A percentile compares a stretch with the other conserved stretches of the same genome.
These are phyloP conservation scores for Trichothecium roseum DNA, from an alignment of 2,329 filamentous ascomycete genomes.

Conservation along the genomic window DNA sequence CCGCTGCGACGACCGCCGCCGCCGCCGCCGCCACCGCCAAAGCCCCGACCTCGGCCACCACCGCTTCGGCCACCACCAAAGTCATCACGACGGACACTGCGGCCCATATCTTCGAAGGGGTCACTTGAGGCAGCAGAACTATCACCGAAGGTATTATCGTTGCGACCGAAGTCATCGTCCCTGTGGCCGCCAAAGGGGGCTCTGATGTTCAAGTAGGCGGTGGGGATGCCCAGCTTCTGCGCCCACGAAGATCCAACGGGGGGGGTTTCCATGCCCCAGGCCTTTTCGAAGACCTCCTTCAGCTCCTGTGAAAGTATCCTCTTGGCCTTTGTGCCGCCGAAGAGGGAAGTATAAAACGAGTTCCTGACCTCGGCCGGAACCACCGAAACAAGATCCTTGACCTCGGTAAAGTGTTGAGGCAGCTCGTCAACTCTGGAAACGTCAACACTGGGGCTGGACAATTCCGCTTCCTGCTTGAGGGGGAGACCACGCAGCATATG, in stretches of 20 bases:
- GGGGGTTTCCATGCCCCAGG: constrained; percentile 45
- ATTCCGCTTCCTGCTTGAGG: constrained; percentile 40
- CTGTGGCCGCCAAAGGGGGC: constrained; percentile 8
- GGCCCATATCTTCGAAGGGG: constrained; percentile 12
- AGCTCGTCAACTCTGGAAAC: constrained; percentile 34
- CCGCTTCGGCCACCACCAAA: constrained; percentile 1
- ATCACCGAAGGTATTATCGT: constrained; percentile 9
- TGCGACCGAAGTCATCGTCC: constrained; percentile 5
- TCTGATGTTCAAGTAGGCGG: constrained; percentile 23
- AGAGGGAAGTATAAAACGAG: constrained; percentile 43
- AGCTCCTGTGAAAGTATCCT: constrained; percentile 33
- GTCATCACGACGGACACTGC: constrained; percentile 5
- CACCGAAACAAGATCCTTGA: constrained; percentile 29
- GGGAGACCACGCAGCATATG: constrained; percentile 47
- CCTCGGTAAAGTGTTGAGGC: constrained; percentile 32
- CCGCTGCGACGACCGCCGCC: not conserved
- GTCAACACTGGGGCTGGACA: constrained; percentile 43
- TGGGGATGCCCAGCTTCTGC: constrained; percentile 19
- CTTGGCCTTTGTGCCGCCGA: constrained; percentile 37
- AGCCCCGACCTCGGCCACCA: constrained; percentile 2
- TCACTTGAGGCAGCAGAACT: constrained; percentile 6
- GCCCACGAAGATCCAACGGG: constrained; percentile 15
- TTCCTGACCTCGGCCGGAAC: constrained; percentile 23
- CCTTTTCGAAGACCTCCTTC: constrained; percentile 40
- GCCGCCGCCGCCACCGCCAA: constrained; percentile 2